Evolutionary conservation across 805 yeast species (phyloP), one percentile per base, ranked within the genome.

Genomic region (Kuraishia capsulata): DNA sequence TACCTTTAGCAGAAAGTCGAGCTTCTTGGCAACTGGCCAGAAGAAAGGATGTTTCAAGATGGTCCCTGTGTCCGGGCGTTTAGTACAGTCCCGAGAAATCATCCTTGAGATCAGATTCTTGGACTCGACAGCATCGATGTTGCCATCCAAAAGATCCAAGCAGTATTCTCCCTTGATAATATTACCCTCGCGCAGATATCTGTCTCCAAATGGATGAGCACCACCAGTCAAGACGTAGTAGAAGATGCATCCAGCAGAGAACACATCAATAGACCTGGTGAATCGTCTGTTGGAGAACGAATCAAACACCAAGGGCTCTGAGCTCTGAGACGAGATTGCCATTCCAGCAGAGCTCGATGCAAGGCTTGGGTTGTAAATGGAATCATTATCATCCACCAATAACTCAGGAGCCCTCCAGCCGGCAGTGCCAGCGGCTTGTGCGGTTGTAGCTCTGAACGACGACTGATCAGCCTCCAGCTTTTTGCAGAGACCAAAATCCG

Each of bases 341-440:
- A 11, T 9, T 24, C 26, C 26, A 23, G 26, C 10, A 11, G 26
- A 5, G 18, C n/a, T 5, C 8, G 31, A 11, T 13, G 31, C 14
- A 5, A 13, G 17, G 14, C 17, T 14, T 11, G 14, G 17, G 31
- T 28, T 28, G 31, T 28, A 6, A 21, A 33, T 61, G 3, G 49
- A 39, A 21, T 62, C 57, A 9, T 47, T 38, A 18, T 57, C 67
- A 32, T 68, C 73, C 19, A 72, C 56, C 28, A 86, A 59, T 25
- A 86, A 57, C 51, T 92, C 98, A 0, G 98, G 98, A 0, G 99
- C 97, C 49, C 97, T 73, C 98, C 98, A 92, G 3, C 99, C 99
- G 3, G 92, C 76, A 0, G 98, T 92, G 2, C 98, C 98, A 1
- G 97, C 95, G 16, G 95, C 94, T 50, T 87, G 80, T 25, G 86